A percentile compares a stretch with the other conserved stretches of the same genome.
Evolutionary conservation across 192 early-diverging fungal species (phyloP).

Genomic region (Podila verticillata): DNA sequence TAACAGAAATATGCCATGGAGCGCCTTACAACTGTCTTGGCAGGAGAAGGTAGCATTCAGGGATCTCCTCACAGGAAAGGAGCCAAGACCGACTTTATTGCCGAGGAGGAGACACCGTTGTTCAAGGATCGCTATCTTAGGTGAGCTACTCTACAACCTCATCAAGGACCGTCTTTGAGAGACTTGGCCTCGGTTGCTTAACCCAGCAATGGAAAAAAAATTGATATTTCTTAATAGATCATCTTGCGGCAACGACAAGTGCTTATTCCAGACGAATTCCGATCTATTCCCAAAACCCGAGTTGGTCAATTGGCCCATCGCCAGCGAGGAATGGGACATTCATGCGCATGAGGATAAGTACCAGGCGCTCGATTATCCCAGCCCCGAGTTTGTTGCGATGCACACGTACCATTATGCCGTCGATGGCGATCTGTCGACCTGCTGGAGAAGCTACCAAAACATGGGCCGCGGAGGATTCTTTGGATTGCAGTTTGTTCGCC

Average conservation of each 20-base stretch:
- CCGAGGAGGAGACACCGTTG: constrained; percentile 55
- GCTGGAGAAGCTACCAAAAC: constrained; percentile 56
- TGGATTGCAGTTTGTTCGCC: constrained; percentile 59
- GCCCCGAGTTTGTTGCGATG: constrained; percentile 52
- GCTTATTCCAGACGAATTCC: constrained; percentile 63
- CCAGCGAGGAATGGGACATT: constrained; percentile 32
- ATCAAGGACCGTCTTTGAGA: background rate
- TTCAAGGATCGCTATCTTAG: constrained; percentile 53
- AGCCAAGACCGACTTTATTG: constrained; percentile 56
- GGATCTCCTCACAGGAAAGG: constrained; percentile 54
- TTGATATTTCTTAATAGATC: constrained; percentile 36
- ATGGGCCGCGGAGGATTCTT: constrained; percentile 51
- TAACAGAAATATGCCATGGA: constrained; percentile 38
- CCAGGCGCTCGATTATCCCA: constrained; percentile 50
- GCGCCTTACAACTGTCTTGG: constrained; percentile 30
- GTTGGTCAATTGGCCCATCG: constrained; percentile 41
- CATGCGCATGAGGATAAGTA: constrained; percentile 54
- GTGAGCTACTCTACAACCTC: constrained; percentile 3
- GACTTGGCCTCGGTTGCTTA: too few species aligned
- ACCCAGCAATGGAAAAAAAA: too few species aligned
- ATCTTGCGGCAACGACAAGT: constrained; percentile 60
- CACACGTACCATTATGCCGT: constrained; percentile 64
- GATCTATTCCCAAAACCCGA: constrained; percentile 59
- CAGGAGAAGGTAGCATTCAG: constrained; percentile 50
- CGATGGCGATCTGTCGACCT: constrained; percentile 56